phyloP scores from a whole-genome alignment of 1,284 basidiomycete genomes.

The Apiotrichum porosum region DNA sequence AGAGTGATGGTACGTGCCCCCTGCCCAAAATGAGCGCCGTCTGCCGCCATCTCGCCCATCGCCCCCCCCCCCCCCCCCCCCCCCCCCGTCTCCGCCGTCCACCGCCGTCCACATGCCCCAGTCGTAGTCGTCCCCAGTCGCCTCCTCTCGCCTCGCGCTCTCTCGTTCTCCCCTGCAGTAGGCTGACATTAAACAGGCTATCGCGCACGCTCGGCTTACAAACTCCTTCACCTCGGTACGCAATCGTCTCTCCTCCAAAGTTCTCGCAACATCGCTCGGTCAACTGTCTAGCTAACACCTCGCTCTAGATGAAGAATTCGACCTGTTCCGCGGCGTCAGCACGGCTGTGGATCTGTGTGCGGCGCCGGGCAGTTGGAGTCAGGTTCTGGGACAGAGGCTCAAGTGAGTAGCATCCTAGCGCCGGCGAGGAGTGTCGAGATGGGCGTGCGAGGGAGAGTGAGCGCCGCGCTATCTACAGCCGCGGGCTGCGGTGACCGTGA shows the following conservation, averaged over 20 bases:
- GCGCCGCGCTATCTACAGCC: too few species aligned
- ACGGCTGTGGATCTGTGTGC: conserved; percentile 57
- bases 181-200: conserved; percentile 47
- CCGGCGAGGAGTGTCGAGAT: too few species aligned
- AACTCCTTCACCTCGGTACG: conserved; percentile 46
- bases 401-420: conserved; percentile 25
- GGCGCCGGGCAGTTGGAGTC: conserved; percentile 53
- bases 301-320: conserved; percentile 53
- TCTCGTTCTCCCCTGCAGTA: not conserved
- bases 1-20: conserved; percentile 34
- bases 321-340: conserved; percentile 49
- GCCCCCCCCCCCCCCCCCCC: too few species aligned
- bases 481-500: too few species aligned
- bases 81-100: too few species aligned
- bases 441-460: too few species aligned
- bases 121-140: not conserved
- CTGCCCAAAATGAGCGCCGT: not conserved
- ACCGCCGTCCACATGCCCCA: not conserved
- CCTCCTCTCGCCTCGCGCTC: not conserved
- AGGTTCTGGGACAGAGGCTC: conserved; percentile 41
- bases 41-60: too few species aligned
- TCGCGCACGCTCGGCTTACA: conserved; percentile 57
- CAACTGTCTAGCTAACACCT: too few species aligned
- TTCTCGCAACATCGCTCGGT: too few species aligned
- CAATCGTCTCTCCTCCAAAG: too few species aligned